Evolutionary conservation across 2,329 filamentous ascomycete species (phyloP), one percentile per base, ranked within the genome.

Genomic region (Botrytis tulipae): DNA sequence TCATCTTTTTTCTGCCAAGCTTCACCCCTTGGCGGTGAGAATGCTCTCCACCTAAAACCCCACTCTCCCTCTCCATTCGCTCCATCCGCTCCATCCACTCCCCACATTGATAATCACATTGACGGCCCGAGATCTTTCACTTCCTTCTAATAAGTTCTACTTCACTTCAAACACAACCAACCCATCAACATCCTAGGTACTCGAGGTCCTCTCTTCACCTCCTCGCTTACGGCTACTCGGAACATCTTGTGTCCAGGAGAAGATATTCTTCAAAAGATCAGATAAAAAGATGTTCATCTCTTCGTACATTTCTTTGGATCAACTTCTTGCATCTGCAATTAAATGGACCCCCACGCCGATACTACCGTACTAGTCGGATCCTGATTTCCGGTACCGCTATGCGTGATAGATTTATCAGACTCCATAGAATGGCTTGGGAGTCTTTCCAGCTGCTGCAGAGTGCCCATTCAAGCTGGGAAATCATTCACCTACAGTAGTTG

Each of bases 21-120:
- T 48, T 67, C 22, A 35, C 29, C 25, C 51, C 35, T 68, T 68
- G 65, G 65, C 48, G 46, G 65, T 68, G 65, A 68, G 22, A 32
- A 57, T n/a, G 0, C 1, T 16, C 65, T 1, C 65, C 65, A 57
- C 14, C 14, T 2, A 4, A 1, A 20, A 14, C n/a, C 60, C 60
- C 60, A 62, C 60, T 62, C 37, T 40, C 9, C 9, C 37, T 5
- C 35, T 57, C 57, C 54, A 59, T 59, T 4, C 22, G 40, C 59
- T n/a, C 59, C 59, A 61, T 25, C 1, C 59, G 10, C 35, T 57
- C 57, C 32, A 59, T 59, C 29, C 54, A 59, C 48, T 20, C 54
- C 54, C n/a, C 22, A 61, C 59, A 61, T 37, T 61, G 22, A 61
- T 57, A 57, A 16, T 29, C 8, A 4, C n/a, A 29, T 57, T 54